Evolutionary conservation across 192 early-diverging fungal species (phyloP), one percentile per base, ranked within the genome.

Genomic region (Glomus cerebriforme): DNA sequence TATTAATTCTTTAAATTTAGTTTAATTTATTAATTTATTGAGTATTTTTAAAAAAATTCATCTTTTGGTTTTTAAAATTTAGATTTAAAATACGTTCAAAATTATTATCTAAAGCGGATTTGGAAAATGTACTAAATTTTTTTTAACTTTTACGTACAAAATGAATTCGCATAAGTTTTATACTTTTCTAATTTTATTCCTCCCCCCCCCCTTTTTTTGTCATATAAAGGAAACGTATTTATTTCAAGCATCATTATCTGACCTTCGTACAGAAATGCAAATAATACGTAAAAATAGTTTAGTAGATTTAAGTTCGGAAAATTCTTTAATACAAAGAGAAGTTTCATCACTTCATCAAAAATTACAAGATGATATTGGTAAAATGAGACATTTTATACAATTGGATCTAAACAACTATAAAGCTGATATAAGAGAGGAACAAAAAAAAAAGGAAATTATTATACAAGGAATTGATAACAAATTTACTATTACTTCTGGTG

Each of bases 331-430:
- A 34, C 87, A 90, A 71, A 87, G 95, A 62, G 95, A 95, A 69
- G 89, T 96, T 26, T 94, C 96, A 71, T 88, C 90, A 0, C 73
- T 96, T 75, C 88, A 87, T 47, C 93, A 93, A 63, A 88, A 88
- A 45, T 84, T 94, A 43, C 86, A 90, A n/a, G 96, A 98, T 63
- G 89, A 93, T 59, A 87, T 95, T 26, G 88, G 90, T 6, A 89
- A 88, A 35, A 81, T 97, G 83, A 94, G 94, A 77, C 88, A 91
- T 17, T 94, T 96, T n/a, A 92, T 98, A 59, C 86, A 91, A 27
- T 91, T 98, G 75, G 96, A 98, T 79, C 83, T 98, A 82, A 98
- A 95, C 83, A 93, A 93, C 80, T 92, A 93, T 79, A 95, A 94
- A 79, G 89, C 93, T 59, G 96, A 98, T 49, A 89, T 89, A 9